Base-by-base conservation (phyloP, 257 asterid genomes). In the Eustoma russellianum region DNA sequence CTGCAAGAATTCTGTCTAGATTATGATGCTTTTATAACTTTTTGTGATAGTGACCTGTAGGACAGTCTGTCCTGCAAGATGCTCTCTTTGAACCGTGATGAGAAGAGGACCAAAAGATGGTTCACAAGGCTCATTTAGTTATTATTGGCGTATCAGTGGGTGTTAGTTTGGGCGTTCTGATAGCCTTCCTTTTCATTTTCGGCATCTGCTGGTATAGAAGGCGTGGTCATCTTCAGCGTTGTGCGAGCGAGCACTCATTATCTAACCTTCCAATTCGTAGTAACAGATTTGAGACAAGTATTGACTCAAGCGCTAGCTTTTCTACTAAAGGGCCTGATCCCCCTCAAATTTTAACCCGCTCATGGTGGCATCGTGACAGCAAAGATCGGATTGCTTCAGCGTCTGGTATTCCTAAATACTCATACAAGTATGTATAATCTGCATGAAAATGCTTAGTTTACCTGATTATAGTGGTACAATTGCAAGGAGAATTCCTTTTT, bases 111-210 rank as follows among this genome's bases (percentile, higher is more conserved):
- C 75, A 52, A 69, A 81, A 66, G 62, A 92, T 92, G 99, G 85
- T 67, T 76, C 76, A 40, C 15, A 71, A 68, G 70, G 71, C 88
- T 64, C 76, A 83, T 75, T 72, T 88, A 65, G 87, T 92, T 58
- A 70, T 88, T 38, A 85, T 92, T 66, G 99, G 97, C 46, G 54
- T 83, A 51, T 77, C 85, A 41, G 94, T 73, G 57, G 99, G 97
- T 54, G 68, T 81, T 75, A 82, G 94, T 35, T 79, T 62, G 49
- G 94, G 97, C 15, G 47, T 81, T 71, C 76, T 92, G 59, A 68
- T 81, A 58, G 94, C 97, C 24, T 57, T 65, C 17, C 85, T 92
- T 28, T 76, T 70, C 40, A 78, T 81, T 61, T 69, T 83, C 56
- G 90, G 76, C 57, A 59, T 83, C 58, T 69, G 84, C 46, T 85